Conservation (phyloP, 805 yeast species). For the Maudiozyma barnettii region DNA sequence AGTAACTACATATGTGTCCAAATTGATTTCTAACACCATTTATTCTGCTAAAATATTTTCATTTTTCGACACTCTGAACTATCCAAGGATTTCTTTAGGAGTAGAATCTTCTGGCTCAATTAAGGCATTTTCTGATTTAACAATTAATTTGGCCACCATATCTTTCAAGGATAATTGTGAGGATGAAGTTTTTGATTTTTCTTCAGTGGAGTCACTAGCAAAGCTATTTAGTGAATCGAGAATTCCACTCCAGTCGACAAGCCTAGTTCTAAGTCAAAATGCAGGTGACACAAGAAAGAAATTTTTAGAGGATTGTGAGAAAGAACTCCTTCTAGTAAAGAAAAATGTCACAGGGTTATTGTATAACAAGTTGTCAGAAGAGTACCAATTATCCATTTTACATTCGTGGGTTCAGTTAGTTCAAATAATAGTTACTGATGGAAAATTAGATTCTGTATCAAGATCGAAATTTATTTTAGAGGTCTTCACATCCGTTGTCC, state of each 20-base stretch:
- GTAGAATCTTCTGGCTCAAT: conserved; percentile 3
- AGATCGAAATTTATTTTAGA: conserved; percentile 61
- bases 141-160: conserved; percentile 36
- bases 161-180: conserved; percentile 19
- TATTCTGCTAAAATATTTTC: conserved; percentile 62
- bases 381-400: conserved; percentile 49
- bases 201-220: conserved; percentile 32
- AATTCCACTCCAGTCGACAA: background rate
- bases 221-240: conserved; percentile 18
- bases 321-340: conserved; percentile 7
- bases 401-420: conserved; percentile 80
- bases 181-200: conserved; percentile 35
- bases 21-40: conserved; percentile 42
- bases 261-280: background rate
- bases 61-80: conserved; percentile 62
- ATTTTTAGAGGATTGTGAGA: conserved; percentile 7
- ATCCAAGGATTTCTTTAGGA: conserved; percentile 35
- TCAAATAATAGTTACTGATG: conserved; percentile 62
- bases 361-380: conserved; percentile 38
- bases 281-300: background rate
- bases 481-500: conserved; percentile 64
- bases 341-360: conserved; percentile 36
- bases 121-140: conserved; percentile 29
- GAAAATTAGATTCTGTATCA: conserved; percentile 35
- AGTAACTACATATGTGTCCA: conserved; percentile 36